phyloP scores from a whole-genome alignment of 768 basidiomycete genomes.

The Lactarius sp. region DNA sequence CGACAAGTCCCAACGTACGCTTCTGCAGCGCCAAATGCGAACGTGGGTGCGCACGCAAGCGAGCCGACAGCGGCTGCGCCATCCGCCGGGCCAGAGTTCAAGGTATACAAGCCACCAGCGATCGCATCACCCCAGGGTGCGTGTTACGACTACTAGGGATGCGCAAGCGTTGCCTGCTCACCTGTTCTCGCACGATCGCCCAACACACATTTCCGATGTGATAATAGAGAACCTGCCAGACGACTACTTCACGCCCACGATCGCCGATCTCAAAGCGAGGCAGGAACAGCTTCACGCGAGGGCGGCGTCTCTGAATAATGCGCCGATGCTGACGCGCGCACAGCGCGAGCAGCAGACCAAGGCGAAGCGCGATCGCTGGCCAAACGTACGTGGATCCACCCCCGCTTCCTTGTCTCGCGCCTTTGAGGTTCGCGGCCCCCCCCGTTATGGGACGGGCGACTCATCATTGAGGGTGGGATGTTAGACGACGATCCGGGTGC shows the following conservation, averaged over 20 bases:
- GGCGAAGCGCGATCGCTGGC: constrained; percentile 63
- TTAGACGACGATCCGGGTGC: constrained; percentile 78
- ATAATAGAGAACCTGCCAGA: constrained; percentile 49
- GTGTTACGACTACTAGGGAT: neutral
- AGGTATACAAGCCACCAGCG: constrained; percentile 21
- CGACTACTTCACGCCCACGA: constrained; percentile 66
- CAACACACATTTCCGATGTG: too few species aligned
- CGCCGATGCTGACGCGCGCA: constrained; percentile 63
- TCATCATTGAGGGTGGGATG: neutral
- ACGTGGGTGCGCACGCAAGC: neutral
- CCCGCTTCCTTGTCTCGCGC: neutral
- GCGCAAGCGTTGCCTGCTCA: neutral
- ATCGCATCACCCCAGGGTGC: constrained; percentile 1
- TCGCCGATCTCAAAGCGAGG: constrained; percentile 63
- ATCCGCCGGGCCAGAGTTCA: constrained; percentile 7
- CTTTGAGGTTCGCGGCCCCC: neutral
- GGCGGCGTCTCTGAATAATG: constrained; percentile 57
- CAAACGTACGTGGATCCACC: constrained; percentile 43
- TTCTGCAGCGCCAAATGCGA: neutral
- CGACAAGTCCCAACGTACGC: neutral
- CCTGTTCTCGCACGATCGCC: neutral
- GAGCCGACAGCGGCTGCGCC: neutral
- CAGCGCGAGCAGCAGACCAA: constrained; percentile 58
- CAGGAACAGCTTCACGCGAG: constrained; percentile 60
- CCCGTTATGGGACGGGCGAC: neutral